Evolutionary conservation across 2,329 filamentous ascomycete genomes (phyloP).

Genomic region (Acrocalymma vagum): DNA sequence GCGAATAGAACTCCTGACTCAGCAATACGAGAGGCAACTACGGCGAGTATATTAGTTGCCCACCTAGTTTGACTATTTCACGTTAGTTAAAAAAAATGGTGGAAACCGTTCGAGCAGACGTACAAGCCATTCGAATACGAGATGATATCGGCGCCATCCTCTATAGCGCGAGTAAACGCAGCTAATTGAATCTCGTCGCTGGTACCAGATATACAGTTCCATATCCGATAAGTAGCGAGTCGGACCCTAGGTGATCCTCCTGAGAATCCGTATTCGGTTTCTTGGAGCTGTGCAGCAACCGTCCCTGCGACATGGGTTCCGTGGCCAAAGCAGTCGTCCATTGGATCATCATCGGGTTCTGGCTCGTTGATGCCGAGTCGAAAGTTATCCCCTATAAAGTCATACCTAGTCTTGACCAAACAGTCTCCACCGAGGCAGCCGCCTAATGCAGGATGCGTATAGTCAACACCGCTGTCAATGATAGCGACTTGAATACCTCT

Average conservation of each 20-base stretch:
- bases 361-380: conserved; percentile 45
- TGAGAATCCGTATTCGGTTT: conserved; percentile 19
- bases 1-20: conserved; percentile 60
- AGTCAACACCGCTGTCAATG: conserved; percentile 60
- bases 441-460: conserved; percentile 69
- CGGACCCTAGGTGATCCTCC: conserved; percentile 28
- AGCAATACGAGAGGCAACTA: conserved; percentile 52
- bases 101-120: neutral
- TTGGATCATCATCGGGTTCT: conserved; percentile 59
- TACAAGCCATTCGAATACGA: conserved; percentile 22
- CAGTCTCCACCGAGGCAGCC: conserved; percentile 69
- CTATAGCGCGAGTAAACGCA: conserved; percentile 57
- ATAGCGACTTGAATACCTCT: conserved; percentile 56
- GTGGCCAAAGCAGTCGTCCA: conserved; percentile 63
- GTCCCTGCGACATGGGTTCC: conserved; percentile 66
- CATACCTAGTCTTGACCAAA: conserved; percentile 65
- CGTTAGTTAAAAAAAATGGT: conserved; percentile 1
- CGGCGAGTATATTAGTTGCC: conserved; percentile 48
- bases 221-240: conserved; percentile 28
- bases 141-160: conserved; percentile 56
- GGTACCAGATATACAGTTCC: conserved; percentile 14
- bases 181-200: conserved; percentile 21
- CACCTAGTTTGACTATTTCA: conserved; percentile 30
- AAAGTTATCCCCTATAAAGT: conserved; percentile 64
- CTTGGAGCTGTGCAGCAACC: conserved; percentile 65